Conservation (phyloP, 306 rosid genomes). For the Senna siamea region DNA sequence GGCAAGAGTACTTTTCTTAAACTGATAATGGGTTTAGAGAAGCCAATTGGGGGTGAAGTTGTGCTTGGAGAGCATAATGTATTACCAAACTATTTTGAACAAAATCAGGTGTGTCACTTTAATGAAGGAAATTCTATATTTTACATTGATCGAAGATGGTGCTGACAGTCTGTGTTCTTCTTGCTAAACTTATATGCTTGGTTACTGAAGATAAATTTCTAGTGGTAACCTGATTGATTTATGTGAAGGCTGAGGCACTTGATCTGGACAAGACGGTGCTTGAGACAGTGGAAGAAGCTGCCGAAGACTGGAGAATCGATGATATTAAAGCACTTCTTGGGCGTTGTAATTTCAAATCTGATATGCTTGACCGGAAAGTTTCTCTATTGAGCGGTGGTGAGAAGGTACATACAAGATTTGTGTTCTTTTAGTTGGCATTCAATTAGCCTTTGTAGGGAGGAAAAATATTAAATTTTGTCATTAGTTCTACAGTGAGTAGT, state of each 20-base stretch:
- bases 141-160: constrained; percentile 13
- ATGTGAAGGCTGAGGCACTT: constrained; percentile 91
- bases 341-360: constrained; percentile 94
- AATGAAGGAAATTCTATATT: constrained; percentile 29
- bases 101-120: constrained; percentile 76
- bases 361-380: constrained; percentile 96
- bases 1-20: constrained; percentile 97
- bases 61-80: constrained; percentile 92
- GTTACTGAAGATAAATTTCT: constrained; percentile 20
- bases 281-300: constrained; percentile 89
- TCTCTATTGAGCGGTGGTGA: constrained; percentile 96
- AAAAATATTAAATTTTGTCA: constrained; percentile 3
- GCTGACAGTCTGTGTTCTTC: constrained; percentile 17
- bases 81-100: constrained; percentile 95
- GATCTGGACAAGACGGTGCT: constrained; percentile 92
- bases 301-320: constrained; percentile 93
- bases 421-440: constrained; percentile 16
- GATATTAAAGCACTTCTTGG: constrained; percentile 99
- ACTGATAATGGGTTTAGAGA: constrained; percentile 87
- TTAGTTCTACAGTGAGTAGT: constrained; percentile 24
- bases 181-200: constrained; percentile 9
- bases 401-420: constrained; percentile 63
- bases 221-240: constrained; percentile 36
- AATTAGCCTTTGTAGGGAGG: neutral
- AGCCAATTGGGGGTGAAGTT: constrained; percentile 79